Percentiles rank a stretch among this genome's conserved stretches.
Evolutionary conservation across 805 yeast species (phyloP).

Genomic region (Clavispora santaluciae): DNA sequence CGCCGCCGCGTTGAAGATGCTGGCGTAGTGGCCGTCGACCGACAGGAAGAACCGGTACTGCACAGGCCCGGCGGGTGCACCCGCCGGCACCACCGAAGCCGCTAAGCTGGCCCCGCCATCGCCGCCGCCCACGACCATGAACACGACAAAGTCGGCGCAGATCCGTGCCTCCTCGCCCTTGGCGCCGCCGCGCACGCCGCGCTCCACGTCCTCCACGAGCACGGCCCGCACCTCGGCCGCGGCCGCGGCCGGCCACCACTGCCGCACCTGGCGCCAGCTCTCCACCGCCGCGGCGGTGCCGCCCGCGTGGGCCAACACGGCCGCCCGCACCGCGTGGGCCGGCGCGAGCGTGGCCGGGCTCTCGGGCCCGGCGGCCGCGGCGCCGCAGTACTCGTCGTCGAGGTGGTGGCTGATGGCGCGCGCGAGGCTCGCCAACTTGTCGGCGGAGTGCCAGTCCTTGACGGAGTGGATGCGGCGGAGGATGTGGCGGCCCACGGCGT

Average conservation of each 20-base stretch:
- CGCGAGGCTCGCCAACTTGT: conserved; percentile 4
- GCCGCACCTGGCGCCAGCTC: neutral
- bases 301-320: neutral
- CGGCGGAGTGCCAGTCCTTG: neutral
- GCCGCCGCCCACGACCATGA: conserved; percentile 2
- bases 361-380: too few species aligned
- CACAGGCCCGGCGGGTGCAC: neutral
- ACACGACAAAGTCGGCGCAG: conserved; percentile 8
- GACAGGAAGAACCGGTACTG: conserved; percentile 5
- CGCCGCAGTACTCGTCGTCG: neutral
- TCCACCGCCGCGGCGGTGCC: neutral
- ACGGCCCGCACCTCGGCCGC: neutral
- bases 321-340: neutral
- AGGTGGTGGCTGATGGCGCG: conserved; percentile 2
- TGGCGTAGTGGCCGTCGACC: conserved; percentile 12
- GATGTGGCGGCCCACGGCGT: conserved; percentile 10
- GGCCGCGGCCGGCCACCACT: neutral
- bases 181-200: neutral
- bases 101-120: neutral
- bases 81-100: neutral
- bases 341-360: too few species aligned
- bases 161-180: conserved; percentile 10
- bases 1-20: conserved; percentile 11
- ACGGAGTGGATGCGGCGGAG: conserved; percentile 3
- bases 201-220: neutral